A percentile compares a stretch with the other conserved stretches of the same genome.
Conservation (phyloP, 1,284 basidiomycete species). For the Mycosarcoma maydis region DNA sequence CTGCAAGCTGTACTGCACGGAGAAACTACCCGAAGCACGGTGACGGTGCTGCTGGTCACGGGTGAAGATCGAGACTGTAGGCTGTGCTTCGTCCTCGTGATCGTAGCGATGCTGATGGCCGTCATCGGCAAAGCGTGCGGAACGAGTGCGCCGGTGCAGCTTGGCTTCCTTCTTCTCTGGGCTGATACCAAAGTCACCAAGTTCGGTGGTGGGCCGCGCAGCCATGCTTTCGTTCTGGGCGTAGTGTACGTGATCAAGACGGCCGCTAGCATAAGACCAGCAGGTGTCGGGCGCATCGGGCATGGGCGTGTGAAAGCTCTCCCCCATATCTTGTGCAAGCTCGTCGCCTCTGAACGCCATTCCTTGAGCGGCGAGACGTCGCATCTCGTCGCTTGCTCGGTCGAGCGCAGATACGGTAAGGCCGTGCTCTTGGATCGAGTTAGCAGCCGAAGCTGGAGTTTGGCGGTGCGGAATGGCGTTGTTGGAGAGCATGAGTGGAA, state of each 20-base stretch:
- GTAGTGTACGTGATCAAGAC: constrained; percentile 3
- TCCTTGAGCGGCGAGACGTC: constrained; percentile 32
- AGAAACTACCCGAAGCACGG: constrained; percentile 21
- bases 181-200: constrained; percentile 39
- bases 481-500: constrained; percentile 34
- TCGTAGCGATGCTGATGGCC: background rate
- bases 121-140: constrained; percentile 38
- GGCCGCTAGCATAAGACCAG: constrained; percentile 7
- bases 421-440: constrained; percentile 12
- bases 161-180: constrained; percentile 25
- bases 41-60: constrained; percentile 23
- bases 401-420: constrained; percentile 28
- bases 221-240: background rate
- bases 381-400: constrained; percentile 33
- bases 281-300: constrained; percentile 17
- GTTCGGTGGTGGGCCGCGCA: constrained; percentile 6
- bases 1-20: constrained; percentile 13
- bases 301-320: constrained; percentile 36
- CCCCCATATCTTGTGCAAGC: constrained; percentile 3
- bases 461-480: constrained; percentile 5
- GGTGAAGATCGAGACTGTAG: constrained; percentile 37
- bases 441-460: background rate
- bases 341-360: constrained; percentile 14
- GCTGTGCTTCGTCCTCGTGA: constrained; percentile 10
- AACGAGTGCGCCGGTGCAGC: constrained; percentile 34